These are phyloP conservation scores for Colletotrichum cereale DNA, from an alignment of 2,329 filamentous ascomycete genomes.

Conservation along the genomic window DNA sequence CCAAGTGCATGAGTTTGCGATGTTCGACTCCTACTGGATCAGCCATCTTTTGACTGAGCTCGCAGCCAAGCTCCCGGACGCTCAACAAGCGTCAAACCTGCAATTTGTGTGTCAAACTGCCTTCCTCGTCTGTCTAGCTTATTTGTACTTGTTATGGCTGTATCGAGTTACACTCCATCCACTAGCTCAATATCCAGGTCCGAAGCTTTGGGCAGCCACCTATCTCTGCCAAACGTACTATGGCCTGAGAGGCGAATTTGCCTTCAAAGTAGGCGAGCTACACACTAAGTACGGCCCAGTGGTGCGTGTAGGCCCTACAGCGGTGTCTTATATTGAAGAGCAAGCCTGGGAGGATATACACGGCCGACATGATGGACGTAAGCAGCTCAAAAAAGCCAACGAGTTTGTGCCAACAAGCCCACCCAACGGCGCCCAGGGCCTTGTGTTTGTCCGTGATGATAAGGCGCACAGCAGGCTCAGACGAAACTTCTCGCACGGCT, in stretches of 20 bases:
- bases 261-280: conserved; percentile 15
- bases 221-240: conserved; percentile 23
- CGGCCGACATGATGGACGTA: conserved; percentile 11
- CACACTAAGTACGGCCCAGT: conserved; percentile 5
- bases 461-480: conserved; percentile 32
- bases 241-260: conserved; percentile 8
- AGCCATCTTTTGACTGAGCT: too few species aligned
- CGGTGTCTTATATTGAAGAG: conserved; percentile 18
- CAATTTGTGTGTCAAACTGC: neutral
- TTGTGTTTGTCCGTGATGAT: conserved; percentile 18
- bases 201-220: conserved; percentile 48
- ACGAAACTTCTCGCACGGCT: conserved; percentile 45
- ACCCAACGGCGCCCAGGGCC: conserved; percentile 11
- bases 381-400: conserved; percentile 20
- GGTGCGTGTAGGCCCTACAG: conserved; percentile 13
- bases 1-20: too few species aligned
- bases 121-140: neutral
- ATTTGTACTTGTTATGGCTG: conserved; percentile 13
- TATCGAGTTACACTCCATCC: conserved; percentile 41
- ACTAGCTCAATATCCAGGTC: conserved; percentile 48
- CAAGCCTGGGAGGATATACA: conserved; percentile 21
- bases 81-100: too few species aligned
- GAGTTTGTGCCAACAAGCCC: conserved; percentile 23
- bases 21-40: too few species aligned
- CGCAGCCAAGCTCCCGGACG: too few species aligned